Base-by-base conservation (phyloP, 371 early-diverging fungal species). In the Smittium culicis region DNA sequence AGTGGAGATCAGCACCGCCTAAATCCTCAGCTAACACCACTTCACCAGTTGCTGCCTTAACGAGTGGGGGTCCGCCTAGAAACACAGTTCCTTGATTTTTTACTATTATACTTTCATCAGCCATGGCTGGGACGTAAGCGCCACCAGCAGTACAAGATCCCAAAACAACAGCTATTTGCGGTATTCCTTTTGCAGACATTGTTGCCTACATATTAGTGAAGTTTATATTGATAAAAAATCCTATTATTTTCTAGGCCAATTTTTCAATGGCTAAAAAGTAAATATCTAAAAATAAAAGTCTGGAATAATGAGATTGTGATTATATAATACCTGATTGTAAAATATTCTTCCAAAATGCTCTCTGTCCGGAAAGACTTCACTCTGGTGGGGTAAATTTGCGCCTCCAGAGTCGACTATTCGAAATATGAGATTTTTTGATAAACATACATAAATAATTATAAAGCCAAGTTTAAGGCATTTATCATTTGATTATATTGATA, bases 101-200 rank as follows among this genome's bases (percentile, higher is more conserved):
- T 60, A 98, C 96, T 77, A 98, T 98, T 68, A 98, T 88, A 79
- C 89, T 90, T 79, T 98, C 96, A 70, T 96, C 97, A 25, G 96
- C 92, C 98, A 98, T 98, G 32, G 96, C 96, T 54, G 98, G 98
- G 25, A 96, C 95, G 75, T 98, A 98, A 5, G 98, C 98, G 68
- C 98, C 97, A 72, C 93, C 98, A 29, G 98, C 98, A n/a, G 96
- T 95, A 82, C 96, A 98, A 8, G 92, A 92, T 14, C 98, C 98
- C 83, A 98, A 82, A 14, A 98, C 98, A 59, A 94, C 91, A 34
- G 98, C 96, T 61, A 98, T 87, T 79, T 96, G 94, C 58, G 94
- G 93, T 63, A 94, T 93, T 35, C 91, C 91, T 74, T 75, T 77
- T 8, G 88, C 82, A 2, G 94, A 94, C 91, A 98, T 87, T 67